phyloP scores from a whole-genome alignment of 2,329 filamentous ascomycete species.

The Aspergillus bombycis region DNA sequence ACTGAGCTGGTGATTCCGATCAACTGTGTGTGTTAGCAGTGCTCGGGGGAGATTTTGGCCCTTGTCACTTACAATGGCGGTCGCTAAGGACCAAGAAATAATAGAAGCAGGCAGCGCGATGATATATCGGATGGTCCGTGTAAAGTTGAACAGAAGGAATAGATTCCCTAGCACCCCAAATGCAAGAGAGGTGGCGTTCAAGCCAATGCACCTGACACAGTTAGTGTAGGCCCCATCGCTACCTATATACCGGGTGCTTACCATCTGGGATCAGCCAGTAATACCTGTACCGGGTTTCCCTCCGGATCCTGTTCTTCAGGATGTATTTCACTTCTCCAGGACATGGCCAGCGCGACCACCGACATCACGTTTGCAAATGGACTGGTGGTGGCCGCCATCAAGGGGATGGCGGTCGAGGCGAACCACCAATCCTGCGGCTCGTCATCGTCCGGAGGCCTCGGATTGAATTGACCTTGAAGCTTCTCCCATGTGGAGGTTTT shows the following conservation, averaged over 20 bases:
- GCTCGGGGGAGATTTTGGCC: too few species aligned
- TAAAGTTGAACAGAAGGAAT: slow-evolving; percentile 86
- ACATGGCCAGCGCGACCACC: slow-evolving; percentile 79
- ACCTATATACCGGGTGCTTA: slow-evolving; percentile 36
- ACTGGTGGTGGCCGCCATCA: slow-evolving; percentile 81
- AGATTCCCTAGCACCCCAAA: slow-evolving; percentile 78
- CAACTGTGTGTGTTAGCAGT: slow-evolving; percentile 46
- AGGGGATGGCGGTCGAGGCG: slow-evolving; percentile 62
- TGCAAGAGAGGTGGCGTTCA: slow-evolving; percentile 78
- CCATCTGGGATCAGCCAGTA: slow-evolving; percentile 72
- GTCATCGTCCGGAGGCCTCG: slow-evolving; percentile 47
- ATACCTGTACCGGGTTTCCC: slow-evolving; percentile 52
- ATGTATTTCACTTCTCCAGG: slow-evolving; percentile 66
- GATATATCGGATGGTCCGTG: slow-evolving; percentile 74
- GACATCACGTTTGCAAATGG: slow-evolving; percentile 87
- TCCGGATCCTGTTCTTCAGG: slow-evolving; percentile 53
- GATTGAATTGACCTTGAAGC: slow-evolving; percentile 30
- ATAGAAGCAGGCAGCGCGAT: slow-evolving; percentile 85
- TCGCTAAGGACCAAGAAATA: slow-evolving; percentile 71
- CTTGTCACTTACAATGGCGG: slow-evolving; percentile 54
- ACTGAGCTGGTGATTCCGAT: slow-evolving; percentile 70
- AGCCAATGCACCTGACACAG: slow-evolving; percentile 62
- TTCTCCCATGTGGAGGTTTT: slow-evolving; percentile 3
- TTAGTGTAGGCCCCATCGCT: slow-evolving; percentile 7
- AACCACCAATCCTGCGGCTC: slow-evolving; percentile 54